Evolutionary conservation across 306 rosid species (phyloP).

Genomic region (Astragalus membranaceus): DNA sequence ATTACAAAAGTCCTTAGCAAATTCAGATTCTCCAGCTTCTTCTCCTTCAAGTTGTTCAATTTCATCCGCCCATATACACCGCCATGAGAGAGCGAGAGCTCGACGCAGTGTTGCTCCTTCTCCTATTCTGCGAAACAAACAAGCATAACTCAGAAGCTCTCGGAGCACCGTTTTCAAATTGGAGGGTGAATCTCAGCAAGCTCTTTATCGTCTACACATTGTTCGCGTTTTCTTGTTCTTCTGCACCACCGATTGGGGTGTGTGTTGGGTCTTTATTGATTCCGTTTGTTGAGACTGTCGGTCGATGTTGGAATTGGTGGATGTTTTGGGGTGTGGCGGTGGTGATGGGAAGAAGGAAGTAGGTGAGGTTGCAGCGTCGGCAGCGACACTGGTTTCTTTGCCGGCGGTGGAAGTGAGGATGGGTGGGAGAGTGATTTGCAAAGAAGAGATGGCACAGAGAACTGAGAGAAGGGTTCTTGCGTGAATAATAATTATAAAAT

Average conservation of each 20-base stretch:
- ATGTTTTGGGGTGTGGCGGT: slow-evolving; percentile 11
- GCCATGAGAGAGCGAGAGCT: slow-evolving; percentile 37
- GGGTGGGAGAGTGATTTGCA: slow-evolving; percentile 57
- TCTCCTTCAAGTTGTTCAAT: no score
- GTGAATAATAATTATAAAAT: no score
- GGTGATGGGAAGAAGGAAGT: not conserved
- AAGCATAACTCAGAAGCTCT: slow-evolving; percentile 50
- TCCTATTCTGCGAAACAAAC: slow-evolving; percentile 67
- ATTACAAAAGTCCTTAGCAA: no score
- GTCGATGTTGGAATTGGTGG: slow-evolving; percentile 57
- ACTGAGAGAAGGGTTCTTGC: no score
- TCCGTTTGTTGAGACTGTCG: slow-evolving; percentile 51
- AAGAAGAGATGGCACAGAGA: no score
- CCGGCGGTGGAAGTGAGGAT: slow-evolving; percentile 49
- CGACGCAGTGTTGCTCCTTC: slow-evolving; percentile 65
- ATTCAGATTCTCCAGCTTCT: no score
- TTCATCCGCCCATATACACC: slow-evolving; percentile 17
- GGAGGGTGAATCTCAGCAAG: slow-evolving; percentile 17
- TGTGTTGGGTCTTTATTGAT: slow-evolving; percentile 31
- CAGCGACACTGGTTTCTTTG: slow-evolving; percentile 43
- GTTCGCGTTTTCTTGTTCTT: slow-evolving; percentile 26
- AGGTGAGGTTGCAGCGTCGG: slow-evolving; percentile 58
- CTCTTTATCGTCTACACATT: slow-evolving; percentile 25
- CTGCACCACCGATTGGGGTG: slow-evolving; percentile 29
- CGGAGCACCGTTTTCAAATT: no score